Percentiles rank a stretch among this genome's conserved stretches.
These are phyloP conservation scores for Saccharum hybrid DNA, from an alignment of 202 grass and related monocot genomes.

Conservation along the genomic window DNA sequence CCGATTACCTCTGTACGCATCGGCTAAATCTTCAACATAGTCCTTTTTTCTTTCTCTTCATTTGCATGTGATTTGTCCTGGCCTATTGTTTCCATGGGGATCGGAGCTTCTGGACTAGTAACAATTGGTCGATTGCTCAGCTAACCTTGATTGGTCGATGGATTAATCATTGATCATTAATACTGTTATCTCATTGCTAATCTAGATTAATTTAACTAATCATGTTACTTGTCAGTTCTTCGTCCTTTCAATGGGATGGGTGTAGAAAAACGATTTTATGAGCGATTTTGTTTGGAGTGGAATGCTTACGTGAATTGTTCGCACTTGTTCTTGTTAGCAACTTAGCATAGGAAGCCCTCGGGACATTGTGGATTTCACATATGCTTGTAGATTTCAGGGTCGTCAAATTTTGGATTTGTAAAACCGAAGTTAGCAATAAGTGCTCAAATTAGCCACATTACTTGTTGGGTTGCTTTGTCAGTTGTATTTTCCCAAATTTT, in stretches of 20 bases:
- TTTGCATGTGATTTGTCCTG: neutral
- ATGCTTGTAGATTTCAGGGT: neutral
- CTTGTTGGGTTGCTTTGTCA: neutral
- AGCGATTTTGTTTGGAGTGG: neutral
- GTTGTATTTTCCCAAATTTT: neutral
- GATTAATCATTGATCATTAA: neutral
- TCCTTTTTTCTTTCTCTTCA: neutral
- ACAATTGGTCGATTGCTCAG: neutral
- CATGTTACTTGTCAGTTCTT: neutral
- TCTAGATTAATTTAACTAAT: neutral
- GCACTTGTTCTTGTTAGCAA: neutral
- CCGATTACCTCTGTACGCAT: slow-evolving; percentile 82
- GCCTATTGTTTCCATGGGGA: neutral
- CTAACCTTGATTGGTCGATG: slow-evolving; percentile 2
- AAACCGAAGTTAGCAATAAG: neutral
- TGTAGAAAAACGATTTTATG: neutral
- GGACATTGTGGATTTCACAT: neutral
- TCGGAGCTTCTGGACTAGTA: neutral
- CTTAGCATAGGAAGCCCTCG: neutral
- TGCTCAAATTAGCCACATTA: neutral
- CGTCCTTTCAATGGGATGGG: neutral
- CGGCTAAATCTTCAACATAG: neutral
- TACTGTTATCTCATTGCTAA: neutral
- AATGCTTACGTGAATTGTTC: neutral
- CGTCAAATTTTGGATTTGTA: neutral